Evolutionary conservation across 106 monocot species (phyloP), one percentile per base, ranked within the genome.

Genomic region (Xerophyta viscosa): DNA sequence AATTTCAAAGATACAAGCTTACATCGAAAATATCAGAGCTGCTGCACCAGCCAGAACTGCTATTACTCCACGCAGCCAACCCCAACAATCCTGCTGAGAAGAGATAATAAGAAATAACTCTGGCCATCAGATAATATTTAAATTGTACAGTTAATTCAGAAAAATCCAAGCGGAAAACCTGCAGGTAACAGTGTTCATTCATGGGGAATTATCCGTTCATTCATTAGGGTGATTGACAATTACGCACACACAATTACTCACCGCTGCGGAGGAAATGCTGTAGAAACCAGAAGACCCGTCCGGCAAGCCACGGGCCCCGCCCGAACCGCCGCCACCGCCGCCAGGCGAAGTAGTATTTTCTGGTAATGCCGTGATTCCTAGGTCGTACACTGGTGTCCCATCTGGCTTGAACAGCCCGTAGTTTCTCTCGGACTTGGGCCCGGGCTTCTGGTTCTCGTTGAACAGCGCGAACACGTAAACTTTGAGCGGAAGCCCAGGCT

Each of bases 341-440:
- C 48, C 23, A 6, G 15, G n/a, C 0, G 53, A 17, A 29, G 53
- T 31, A 17, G 53, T 30, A 19, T 54, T 54, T 13, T 31, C 53
- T 8, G 29, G n/a, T 9, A 31, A 17, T 29, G 29, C 29, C 30
- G 28, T 54, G 30, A 54, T 54, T 6, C 53, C 53, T 27, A 54
- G 53, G 18, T 54, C 29, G 53, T 54, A 54, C 12, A 31, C 53
- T 19, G 53, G 53, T 7, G 53, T 54, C 3, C 53, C 29, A 31
- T 54, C 53, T 2, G 53, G 53, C 53, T 54, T 54, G 53, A 54
- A 54, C 15, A 54, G 53, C 53, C 53, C 53, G 30, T 54, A 54
- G 19, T 54, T 54, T 29, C 53, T 54, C 30, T 54, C 53, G n/a
- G 53, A 54, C 15, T 54, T 54, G 2, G 53, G 53, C 1, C 53